Base-by-base conservation (phyloP, 371 early-diverging fungal species). In the Actinomortierella wolfii region DNA sequence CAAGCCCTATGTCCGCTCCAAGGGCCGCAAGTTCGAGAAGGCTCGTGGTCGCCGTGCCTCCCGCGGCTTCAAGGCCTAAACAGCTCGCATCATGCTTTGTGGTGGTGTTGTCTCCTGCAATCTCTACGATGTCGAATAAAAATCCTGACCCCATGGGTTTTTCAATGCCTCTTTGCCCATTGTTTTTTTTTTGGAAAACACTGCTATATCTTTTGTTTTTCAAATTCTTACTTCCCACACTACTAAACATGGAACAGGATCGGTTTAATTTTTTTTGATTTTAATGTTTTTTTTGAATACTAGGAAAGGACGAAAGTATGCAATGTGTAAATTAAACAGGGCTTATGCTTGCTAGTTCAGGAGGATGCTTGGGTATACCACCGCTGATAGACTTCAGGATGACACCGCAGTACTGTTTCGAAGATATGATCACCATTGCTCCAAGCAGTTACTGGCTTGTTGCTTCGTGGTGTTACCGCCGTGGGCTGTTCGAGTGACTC, bases 1-100 rank as follows among this genome's bases (percentile, higher is more conserved):
- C 83, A 93, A 92, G 86, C 99, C 99, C 76, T 97, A 92, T 79
- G 93, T 97, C 79, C 92, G 94, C 77, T 92, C 93, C 84, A 97
- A 97, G 94, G 99, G 99, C 64, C 93, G 99, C 88, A 99, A 99
- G 93, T 97, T 97, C 85, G 98, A 98, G 85, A 84, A 87, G 60
- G 98, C 98, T 78, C 97, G 99, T 94, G 98, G 98, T 89, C 94
- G 97, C 82, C 92, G 99, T 89, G 89, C 92, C 76, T 89, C 90
- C 81, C 93, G 94, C 78, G 96, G 96, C 78, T 95, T 89, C 92
- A 94, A 93, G 89, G 88, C 81, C 68, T 92, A 89, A 87, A 81
- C 53, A 14, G 26, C 17, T 29, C 11, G 34, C 34, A 34, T 34
- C 34, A 34, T 34, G 34, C 34, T 34, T 34, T 34, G 34, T 34